A percentile compares a stretch with the other conserved stretches of the same genome.
Conservation (phyloP, 2,329 filamentous ascomycete species). For the Arthrobotrys pseudoclavata region DNA sequence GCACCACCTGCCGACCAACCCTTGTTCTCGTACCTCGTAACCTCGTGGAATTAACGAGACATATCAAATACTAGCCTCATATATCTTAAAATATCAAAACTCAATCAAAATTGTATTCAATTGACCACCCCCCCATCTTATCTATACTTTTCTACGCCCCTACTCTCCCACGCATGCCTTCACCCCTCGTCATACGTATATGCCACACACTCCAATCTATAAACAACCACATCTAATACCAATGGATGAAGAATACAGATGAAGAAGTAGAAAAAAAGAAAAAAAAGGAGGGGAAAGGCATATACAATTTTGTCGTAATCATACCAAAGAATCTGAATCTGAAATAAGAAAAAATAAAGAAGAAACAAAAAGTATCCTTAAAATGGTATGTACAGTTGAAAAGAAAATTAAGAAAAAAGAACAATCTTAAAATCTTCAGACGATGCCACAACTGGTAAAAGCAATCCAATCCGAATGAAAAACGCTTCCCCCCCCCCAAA, state of each 20-base stretch:
- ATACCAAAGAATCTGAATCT: neutral
- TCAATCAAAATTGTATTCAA: neutral
- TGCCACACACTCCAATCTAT: neutral
- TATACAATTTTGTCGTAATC: neutral
- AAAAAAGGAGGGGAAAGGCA: neutral
- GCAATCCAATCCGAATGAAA: neutral
- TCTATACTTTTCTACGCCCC: neutral
- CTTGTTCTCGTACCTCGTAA: too few species aligned
- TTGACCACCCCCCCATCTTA: neutral
- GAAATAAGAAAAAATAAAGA: neutral
- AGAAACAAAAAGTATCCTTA: neutral
- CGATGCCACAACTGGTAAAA: neutral
- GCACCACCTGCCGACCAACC: too few species aligned
- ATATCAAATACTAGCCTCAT: too few species aligned
- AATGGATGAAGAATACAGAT: constrained; percentile 7
- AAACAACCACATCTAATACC: neutral
- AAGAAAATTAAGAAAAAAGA: neutral
- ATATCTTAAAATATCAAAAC: too few species aligned
- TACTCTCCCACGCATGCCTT: too few species aligned
- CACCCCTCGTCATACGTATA: too few species aligned
- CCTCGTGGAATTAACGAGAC: too few species aligned
- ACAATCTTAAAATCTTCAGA: neutral
- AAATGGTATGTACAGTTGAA: neutral
- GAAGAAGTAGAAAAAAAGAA: neutral
- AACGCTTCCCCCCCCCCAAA: neutral